Conservation (phyloP, 164 flowering plant genomes). For the Magnolia kwangsiensis region DNA sequence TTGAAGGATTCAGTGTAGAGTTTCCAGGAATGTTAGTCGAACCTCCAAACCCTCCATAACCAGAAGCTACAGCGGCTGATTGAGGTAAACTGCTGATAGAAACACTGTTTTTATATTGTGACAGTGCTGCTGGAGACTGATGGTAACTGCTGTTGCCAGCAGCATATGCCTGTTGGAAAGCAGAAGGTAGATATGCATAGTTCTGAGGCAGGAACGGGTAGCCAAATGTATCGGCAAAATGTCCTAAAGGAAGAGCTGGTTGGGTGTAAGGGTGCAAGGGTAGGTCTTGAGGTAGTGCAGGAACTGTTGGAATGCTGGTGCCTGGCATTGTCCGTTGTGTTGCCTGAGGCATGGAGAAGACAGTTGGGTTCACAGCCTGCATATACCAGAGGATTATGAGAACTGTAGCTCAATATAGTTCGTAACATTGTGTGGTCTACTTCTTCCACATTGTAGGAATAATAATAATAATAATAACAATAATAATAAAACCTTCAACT, state of each 20-base stretch:
- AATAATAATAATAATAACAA: too few relatives aligned
- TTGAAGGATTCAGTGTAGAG: slow-evolving; percentile 58
- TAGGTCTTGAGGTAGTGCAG: slow-evolving; percentile 76
- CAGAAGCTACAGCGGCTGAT: slow-evolving; percentile 66
- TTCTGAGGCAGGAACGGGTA: slow-evolving; percentile 79
- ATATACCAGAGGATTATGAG: background rate
- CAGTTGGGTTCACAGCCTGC: slow-evolving; percentile 59
- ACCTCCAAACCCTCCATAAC: slow-evolving; percentile 79
- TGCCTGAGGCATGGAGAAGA: slow-evolving; percentile 53
- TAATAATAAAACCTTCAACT: background rate
- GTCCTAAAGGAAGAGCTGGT: slow-evolving; percentile 82
- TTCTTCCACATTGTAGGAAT: background rate
- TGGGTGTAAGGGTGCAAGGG: slow-evolving; percentile 79
- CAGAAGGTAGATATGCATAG: slow-evolving; percentile 81
- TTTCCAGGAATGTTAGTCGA: slow-evolving; percentile 61
- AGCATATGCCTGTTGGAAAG: slow-evolving; percentile 79
- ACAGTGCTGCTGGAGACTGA: slow-evolving; percentile 77
- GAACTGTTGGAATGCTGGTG: slow-evolving; percentile 56
- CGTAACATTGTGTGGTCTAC: background rate
- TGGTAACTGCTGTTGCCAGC: slow-evolving; percentile 70
- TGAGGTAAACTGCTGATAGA: slow-evolving; percentile 78
- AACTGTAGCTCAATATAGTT: background rate
- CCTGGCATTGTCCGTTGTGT: slow-evolving; percentile 51
- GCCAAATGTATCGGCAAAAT: slow-evolving; percentile 73
- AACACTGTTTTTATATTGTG: slow-evolving; percentile 70